Conservation (phyloP, 164 flowering plant genomes). For the Piper longum region DNA sequence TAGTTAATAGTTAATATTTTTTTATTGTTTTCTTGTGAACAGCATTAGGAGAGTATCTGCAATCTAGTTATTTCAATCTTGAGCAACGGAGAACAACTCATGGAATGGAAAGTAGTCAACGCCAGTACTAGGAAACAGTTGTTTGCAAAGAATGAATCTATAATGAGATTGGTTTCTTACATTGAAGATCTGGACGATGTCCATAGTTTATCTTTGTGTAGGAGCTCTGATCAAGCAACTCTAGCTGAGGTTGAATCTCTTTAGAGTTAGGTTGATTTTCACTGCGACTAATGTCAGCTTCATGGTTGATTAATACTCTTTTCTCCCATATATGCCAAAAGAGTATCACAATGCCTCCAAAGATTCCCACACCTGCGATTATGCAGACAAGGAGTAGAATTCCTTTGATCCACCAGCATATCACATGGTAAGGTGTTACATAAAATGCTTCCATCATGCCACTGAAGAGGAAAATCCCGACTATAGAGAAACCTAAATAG, state of each 20-base stretch:
- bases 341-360: slow-evolving; percentile 61
- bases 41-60: no score
- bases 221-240: slow-evolving; percentile 10
- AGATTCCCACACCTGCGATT: slow-evolving; percentile 40
- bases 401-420: slow-evolving; percentile 68
- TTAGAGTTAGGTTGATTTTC: slow-evolving; percentile 2
- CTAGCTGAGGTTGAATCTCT: slow-evolving; percentile 6
- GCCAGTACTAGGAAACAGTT: no score
- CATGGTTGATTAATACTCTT: slow-evolving; percentile 15
- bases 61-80: no score
- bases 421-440: slow-evolving; percentile 33
- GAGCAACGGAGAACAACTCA: no score
- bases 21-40: no score
- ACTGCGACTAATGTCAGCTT: slow-evolving; percentile 6
- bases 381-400: slow-evolving; percentile 52
- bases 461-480: slow-evolving; percentile 40
- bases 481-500: slow-evolving; percentile 37
- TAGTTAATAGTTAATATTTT: no score
- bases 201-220: slow-evolving; percentile 33
- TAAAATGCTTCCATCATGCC: slow-evolving; percentile 36
- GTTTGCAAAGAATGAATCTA: no score
- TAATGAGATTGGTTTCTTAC: slow-evolving; percentile 11
- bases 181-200: slow-evolving; percentile 61
- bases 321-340: slow-evolving; percentile 64
- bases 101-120: no score